A percentile compares a stretch with the other conserved stretches of the same genome.
These are phyloP conservation scores for Ceratonia siliqua DNA, from an alignment of 306 rosid genomes.

Conservation along the genomic window DNA sequence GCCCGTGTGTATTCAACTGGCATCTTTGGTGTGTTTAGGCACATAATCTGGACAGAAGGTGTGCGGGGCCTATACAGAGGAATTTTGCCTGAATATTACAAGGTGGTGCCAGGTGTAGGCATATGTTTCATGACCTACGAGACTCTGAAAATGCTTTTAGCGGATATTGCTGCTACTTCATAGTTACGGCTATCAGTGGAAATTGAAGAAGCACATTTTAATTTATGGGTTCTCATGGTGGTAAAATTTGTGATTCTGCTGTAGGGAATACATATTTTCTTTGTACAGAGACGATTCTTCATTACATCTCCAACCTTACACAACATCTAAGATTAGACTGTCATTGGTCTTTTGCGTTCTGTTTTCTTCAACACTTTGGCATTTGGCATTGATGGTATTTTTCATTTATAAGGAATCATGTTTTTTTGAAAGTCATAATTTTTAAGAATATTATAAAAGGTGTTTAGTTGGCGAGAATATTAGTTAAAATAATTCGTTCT, in stretches of 20 bases:
- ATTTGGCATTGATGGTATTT: too few species aligned
- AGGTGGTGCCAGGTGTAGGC: conserved; percentile 98
- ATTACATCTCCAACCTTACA: neutral
- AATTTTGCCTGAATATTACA: conserved; percentile 93
- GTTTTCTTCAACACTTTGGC: too few species aligned
- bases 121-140: conserved; percentile 98
- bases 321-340: neutral
- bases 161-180: conserved; percentile 45
- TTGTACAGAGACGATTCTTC: neutral
- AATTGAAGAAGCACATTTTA: conserved; percentile 35
- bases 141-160: conserved; percentile 73
- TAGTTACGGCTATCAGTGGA: conserved; percentile 35
- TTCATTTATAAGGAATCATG: too few species aligned
- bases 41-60: conserved; percentile 82
- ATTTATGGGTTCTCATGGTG: conserved; percentile 48
- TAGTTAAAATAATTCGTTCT: too few species aligned
- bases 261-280: conserved; percentile 49
- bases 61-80: conserved; percentile 88
- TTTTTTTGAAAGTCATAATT: too few species aligned
- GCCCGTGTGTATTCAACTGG: conserved; percentile 86
- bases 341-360: neutral
- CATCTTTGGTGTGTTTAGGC: conserved; percentile 68
- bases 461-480: too few species aligned
- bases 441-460: too few species aligned
- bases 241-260: conserved; percentile 43